phyloP scores from a whole-genome alignment of 495 filamentous ascomycete genomes.

The Podospora conica region DNA sequence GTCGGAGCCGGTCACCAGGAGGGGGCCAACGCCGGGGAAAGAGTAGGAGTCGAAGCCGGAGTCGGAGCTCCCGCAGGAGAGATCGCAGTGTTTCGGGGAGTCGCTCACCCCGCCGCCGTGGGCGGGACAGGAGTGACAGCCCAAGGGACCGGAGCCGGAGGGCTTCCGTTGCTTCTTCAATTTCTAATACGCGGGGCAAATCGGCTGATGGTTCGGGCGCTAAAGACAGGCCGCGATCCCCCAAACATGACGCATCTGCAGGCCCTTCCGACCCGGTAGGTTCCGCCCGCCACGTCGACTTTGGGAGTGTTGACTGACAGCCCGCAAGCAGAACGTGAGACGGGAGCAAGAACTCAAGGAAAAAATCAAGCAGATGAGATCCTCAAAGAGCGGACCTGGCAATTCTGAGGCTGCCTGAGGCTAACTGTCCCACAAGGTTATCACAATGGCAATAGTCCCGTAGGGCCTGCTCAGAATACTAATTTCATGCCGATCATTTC shows the following conservation, averaged over 20 bases:
- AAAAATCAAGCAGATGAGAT: conserved; percentile 59
- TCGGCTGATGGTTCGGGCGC: conserved; percentile 59
- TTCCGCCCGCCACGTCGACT: background rate
- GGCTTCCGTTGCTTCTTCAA: conserved; percentile 44
- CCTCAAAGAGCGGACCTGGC: conserved; percentile 41
- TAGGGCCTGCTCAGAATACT: background rate
- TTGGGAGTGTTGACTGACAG: conserved; percentile 3
- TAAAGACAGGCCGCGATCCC: conserved; percentile 44
- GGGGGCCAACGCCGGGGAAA: conserved; percentile 30
- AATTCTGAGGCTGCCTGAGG: conserved; percentile 44
- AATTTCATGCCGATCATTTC: background rate
- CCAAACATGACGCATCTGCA: conserved; percentile 26
- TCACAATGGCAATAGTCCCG: background rate
- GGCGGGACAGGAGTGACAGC: conserved; percentile 16
- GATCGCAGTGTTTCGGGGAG: conserved; percentile 50
- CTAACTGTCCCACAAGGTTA: conserved; percentile 38
- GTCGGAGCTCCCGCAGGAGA: conserved; percentile 25
- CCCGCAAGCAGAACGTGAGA: conserved; percentile 47
- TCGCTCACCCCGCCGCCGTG: conserved; percentile 27
- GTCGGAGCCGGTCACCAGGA: conserved; percentile 34
- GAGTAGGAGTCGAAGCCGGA: conserved; percentile 35
- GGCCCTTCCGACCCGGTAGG: conserved; percentile 35
- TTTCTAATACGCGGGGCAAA: conserved; percentile 44
- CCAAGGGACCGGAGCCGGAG: conserved; percentile 17
- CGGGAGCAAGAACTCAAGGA: conserved; percentile 63